phyloP scores from a whole-genome alignment of 2,329 filamentous ascomycete genomes.

The Colletotrichum simmondsii region DNA sequence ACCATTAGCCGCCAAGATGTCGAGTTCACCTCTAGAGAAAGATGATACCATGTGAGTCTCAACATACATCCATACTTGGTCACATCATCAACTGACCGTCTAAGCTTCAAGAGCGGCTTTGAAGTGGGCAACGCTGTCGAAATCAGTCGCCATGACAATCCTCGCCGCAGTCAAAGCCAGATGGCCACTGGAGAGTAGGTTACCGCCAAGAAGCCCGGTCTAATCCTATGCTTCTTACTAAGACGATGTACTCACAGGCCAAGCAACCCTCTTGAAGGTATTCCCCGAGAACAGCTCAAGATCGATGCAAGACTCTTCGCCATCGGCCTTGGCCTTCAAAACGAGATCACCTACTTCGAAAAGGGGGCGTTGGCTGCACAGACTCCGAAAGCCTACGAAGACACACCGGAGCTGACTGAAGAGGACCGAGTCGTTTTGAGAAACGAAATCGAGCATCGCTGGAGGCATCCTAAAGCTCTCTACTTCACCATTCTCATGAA shows the following conservation, averaged over 20 bases:
- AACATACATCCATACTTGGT: not conserved
- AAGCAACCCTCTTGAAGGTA: conserved; percentile 51
- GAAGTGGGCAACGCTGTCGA: not conserved
- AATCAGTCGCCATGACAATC: not conserved
- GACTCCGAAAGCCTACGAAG: conserved; percentile 58
- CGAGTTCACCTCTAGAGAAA: not conserved
- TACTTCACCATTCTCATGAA: conserved; percentile 63
- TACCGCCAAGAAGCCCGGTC: not conserved
- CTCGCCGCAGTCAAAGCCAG: not conserved
- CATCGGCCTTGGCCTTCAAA: conserved; percentile 53
- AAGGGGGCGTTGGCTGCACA: conserved; percentile 64
- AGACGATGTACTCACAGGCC: not conserved
- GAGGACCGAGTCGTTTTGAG: conserved; percentile 53
- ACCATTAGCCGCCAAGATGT: not conserved
- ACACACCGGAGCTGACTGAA: conserved; percentile 56
- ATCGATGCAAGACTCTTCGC: conserved; percentile 65
- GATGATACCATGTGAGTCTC: not conserved
- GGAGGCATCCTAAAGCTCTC: conserved; percentile 58
- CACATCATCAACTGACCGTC: too few species aligned
- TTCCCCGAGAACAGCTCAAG: conserved; percentile 61
- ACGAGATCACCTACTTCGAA: conserved; percentile 49
- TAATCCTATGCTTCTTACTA: not conserved
- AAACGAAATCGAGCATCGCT: conserved; percentile 58
- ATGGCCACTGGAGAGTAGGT: not conserved
- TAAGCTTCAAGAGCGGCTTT: not conserved